A percentile compares a stretch with the other conserved stretches of the same genome.
These are phyloP conservation scores for Quercus mongolica DNA, from an alignment of 306 rosid species.

Conservation along the genomic window DNA sequence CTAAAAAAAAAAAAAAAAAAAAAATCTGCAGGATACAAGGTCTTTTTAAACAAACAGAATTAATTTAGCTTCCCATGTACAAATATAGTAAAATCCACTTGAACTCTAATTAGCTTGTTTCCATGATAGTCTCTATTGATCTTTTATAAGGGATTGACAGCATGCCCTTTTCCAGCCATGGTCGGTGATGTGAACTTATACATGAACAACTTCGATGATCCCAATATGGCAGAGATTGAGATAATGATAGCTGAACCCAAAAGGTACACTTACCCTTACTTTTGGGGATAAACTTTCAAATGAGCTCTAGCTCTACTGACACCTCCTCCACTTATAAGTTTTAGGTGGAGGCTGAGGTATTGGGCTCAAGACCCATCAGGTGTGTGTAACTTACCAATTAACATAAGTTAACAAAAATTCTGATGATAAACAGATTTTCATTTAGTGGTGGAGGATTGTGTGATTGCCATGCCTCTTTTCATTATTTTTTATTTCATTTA, in stretches of 20 bases:
- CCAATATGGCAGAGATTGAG: conserved; percentile 79
- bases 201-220: conserved; percentile 74
- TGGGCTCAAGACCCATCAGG: too few species aligned
- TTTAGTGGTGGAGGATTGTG: conserved; percentile 9
- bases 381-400: too few species aligned
- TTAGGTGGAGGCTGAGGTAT: too few species aligned
- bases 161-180: conserved; percentile 61
- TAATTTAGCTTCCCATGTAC: background rate
- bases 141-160: conserved; percentile 15
- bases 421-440: background rate
- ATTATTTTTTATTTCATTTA: background rate
- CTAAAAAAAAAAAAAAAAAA: background rate
- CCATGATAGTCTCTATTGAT: background rate
- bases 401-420: background rate
- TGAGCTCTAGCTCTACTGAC: too few species aligned
- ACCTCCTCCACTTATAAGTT: too few species aligned
- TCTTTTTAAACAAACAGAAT: background rate
- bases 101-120: background rate
- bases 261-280: conserved; percentile 44
- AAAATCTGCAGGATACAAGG: background rate
- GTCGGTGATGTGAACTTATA: conserved; percentile 92
- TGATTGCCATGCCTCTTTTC: background rate
- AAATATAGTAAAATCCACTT: background rate
- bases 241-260: conserved; percentile 89
- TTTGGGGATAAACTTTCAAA: background rate